A percentile compares a stretch with the other conserved stretches of the same genome.
Evolutionary conservation across 2,329 filamentous ascomycete species (phyloP).

Genomic region (Penicillium sp.): DNA sequence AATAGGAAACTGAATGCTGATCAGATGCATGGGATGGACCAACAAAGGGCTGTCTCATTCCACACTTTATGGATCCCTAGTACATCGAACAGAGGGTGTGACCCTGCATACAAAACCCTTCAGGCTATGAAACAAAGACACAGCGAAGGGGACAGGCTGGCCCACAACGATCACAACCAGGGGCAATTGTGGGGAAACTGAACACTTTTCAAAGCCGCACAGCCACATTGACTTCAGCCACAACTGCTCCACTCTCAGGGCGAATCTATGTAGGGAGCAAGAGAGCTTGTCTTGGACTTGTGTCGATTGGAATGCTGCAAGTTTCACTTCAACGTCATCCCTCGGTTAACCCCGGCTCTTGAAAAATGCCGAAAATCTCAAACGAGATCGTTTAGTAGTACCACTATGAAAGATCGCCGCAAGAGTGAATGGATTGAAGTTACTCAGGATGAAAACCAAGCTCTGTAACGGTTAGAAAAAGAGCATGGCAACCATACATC

Average conservation of each 20-base stretch:
- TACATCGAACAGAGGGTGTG: background rate
- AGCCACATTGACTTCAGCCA: slow-evolving; percentile 18
- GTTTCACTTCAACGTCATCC: background rate
- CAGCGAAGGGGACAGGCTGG: background rate
- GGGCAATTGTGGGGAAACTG: slow-evolving; percentile 17
- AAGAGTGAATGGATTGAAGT: background rate
- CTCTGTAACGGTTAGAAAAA: too few relatives aligned
- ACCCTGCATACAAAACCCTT: background rate
- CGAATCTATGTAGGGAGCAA: background rate
- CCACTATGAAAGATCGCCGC: background rate
- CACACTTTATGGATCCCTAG: background rate
- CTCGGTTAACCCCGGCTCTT: background rate
- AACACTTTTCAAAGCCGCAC: slow-evolving; percentile 4
- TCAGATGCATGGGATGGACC: slow-evolving; percentile 4
- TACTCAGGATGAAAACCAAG: background rate
- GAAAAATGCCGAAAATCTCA: background rate
- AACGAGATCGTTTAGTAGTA: background rate
- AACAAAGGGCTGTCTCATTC: background rate
- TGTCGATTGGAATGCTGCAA: background rate
- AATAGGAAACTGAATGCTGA: background rate
- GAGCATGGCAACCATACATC: too few relatives aligned
- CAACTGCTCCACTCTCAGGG: slow-evolving; percentile 15
- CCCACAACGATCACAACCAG: background rate
- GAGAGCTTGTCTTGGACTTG: background rate
- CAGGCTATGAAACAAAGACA: background rate